Evolutionary conservation across 2,329 filamentous ascomycete species (phyloP), one percentile per base, ranked within the genome.

Genomic region (Ploettnerulaceae sp.): DNA sequence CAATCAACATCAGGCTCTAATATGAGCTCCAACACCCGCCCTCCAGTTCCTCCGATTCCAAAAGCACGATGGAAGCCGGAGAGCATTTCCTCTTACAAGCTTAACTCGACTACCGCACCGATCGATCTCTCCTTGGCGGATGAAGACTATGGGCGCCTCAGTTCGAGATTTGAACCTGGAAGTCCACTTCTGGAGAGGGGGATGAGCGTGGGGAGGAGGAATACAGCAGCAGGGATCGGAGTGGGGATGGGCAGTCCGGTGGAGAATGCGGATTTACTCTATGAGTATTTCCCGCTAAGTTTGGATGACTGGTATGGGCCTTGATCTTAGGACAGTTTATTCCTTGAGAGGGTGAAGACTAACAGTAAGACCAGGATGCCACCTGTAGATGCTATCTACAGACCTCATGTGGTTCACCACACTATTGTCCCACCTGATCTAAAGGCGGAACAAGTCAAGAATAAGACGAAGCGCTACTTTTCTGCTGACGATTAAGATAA

Each of bases 381-480:
- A 2, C 89, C 88, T 1, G 87, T 94, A 3, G 89, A 95, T 66
- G 89, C 89, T 4, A 84, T 95, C 12, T 95, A 95, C 64, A 75
- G 89, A 38, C 91, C 90, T 5, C 90, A 96, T 64, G 88, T 95
- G 12, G 90, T 96, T 3, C 91, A 97, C 67, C 90, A 96, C 64
- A 91, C 86, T 12, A 76, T 77, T 36, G 72, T 85, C 37, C 81
- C 82, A 7, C 75, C 79, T 4, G 83, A 87, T 57, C 74, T 84
- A 58, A 86, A 86, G 61, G 82, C 83, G 2, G 78, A 84, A 52
- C 78, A 83, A 57, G 70, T 79, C 2, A 72, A 76, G 57, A 83
- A 72, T 59, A 82, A 81, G 61, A 76, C 79, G 32, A 88, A 87
- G 64, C 74, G 82, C 47, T 88, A 88, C 59, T 88, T 88, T 63